Percentiles rank a stretch among this genome's conserved stretches.
These are phyloP conservation scores for Russula griseocarnosa DNA, from an alignment of 768 basidiomycete species.

Conservation along the genomic window DNA sequence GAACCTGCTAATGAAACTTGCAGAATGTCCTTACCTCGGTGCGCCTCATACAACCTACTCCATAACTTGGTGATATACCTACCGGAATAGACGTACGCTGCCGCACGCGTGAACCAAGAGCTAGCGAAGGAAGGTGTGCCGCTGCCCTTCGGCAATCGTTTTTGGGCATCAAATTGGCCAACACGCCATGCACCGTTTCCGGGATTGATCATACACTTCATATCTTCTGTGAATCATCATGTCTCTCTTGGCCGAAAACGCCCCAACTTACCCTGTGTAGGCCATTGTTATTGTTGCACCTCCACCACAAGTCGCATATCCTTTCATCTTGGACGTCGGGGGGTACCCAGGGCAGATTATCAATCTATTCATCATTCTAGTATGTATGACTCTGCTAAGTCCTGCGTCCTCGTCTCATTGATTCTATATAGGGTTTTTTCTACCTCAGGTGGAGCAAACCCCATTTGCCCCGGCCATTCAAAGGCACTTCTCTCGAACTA, in stretches of 20 bases:
- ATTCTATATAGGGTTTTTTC: conserved; percentile 44
- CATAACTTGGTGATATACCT: background rate
- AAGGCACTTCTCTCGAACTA: conserved; percentile 29
- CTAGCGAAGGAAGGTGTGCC: conserved; percentile 63
- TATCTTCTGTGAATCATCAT: conserved; percentile 42
- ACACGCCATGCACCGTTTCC: conserved; percentile 55
- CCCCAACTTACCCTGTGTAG: conserved; percentile 28
- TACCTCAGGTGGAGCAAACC: conserved; percentile 53
- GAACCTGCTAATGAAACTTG: background rate
- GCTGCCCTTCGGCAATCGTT: conserved; percentile 54
- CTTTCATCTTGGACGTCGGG: conserved; percentile 57
- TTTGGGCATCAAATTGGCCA: conserved; percentile 64
- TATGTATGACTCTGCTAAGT: conserved; percentile 32
- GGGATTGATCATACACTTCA: conserved; percentile 52
- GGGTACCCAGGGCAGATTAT: conserved; percentile 55
- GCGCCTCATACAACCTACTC: no score
- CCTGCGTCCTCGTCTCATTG: background rate
- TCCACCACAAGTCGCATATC: conserved; percentile 51
- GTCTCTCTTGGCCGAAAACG: background rate
- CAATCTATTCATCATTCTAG: conserved; percentile 51
- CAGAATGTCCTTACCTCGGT: conserved; percentile 24
- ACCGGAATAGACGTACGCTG: conserved; percentile 44
- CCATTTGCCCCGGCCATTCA: conserved; percentile 48
- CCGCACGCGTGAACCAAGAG: conserved; percentile 54
- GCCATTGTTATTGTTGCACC: conserved; percentile 53